These are phyloP conservation scores for Fistulifera solaris DNA, from an alignment of 108 stramenopile species.

Conservation along the genomic window DNA sequence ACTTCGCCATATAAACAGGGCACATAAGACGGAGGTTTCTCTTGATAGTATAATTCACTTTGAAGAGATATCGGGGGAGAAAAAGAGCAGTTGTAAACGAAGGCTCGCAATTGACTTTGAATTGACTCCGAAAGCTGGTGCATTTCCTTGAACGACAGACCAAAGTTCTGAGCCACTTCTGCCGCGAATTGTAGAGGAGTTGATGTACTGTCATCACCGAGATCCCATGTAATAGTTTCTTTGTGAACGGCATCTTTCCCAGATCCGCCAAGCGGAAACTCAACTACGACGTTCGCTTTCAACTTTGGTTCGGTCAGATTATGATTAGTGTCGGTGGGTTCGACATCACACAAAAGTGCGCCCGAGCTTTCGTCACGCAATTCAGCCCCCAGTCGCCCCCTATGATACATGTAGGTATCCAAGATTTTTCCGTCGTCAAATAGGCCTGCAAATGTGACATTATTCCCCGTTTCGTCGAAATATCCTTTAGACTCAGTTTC, in stretches of 20 bases:
- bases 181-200: slow-evolving; percentile 48
- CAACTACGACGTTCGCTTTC: slow-evolving; percentile 21
- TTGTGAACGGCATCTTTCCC: slow-evolving; percentile 10
- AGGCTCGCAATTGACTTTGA: slow-evolving; percentile 43
- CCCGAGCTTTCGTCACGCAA: slow-evolving; percentile 43
- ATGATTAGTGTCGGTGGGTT: slow-evolving; percentile 63
- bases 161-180: slow-evolving; percentile 45
- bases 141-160: slow-evolving; percentile 47
- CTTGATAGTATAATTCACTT: slow-evolving; percentile 26
- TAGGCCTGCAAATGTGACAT: neutral
- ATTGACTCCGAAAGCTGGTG: slow-evolving; percentile 55
- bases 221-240: slow-evolving; percentile 51
- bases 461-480: neutral
- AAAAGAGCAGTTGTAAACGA: slow-evolving; percentile 23
- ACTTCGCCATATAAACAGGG: slow-evolving; percentile 14
- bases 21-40: slow-evolving; percentile 1
- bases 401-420: slow-evolving; percentile 69
- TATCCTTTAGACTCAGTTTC: neutral
- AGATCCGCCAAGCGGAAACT: slow-evolving; percentile 38
- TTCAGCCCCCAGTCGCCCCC: slow-evolving; percentile 65
- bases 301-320: slow-evolving; percentile 28
- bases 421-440: slow-evolving; percentile 10
- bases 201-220: slow-evolving; percentile 44
- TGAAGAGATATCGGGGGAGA: slow-evolving; percentile 24
- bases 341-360: slow-evolving; percentile 41